Base-by-base conservation (phyloP, 2,329 filamentous ascomycete genomes). In the Monosporascus sp. region DNA sequence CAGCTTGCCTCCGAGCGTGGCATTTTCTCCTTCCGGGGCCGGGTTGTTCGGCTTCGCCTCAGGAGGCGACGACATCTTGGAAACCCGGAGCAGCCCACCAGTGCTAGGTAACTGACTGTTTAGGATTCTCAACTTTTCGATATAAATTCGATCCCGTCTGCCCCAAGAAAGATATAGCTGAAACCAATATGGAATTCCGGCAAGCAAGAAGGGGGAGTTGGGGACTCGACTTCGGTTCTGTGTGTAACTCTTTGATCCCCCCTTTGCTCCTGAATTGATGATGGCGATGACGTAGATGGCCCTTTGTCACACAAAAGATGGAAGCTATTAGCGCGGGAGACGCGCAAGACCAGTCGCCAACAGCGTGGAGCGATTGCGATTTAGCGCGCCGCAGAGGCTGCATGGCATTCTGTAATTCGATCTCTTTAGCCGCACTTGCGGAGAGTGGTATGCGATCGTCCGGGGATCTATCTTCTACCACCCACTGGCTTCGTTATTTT, bases 1-100 rank as follows among this genome's bases (percentile, higher is more conserved):
- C 27, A 72, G 22, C 7, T 57, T 57, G 3, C 64, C 60, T 3
- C 63, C 63, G 0, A 58, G 57, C 1, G 56, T 59, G 25, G 52
- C 20, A 15, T 46, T 46, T n/a, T 54, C 46, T 60, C 60, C 49
- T 7, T 25, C 48, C 18, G 48, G 38, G n/a, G 37, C 36, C 36
- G 41, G 27, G 35, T 35, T 31, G 17, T 52, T n/a, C 36, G 50
- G 24, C 2, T 50, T 50, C 39, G 35, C 39, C 14, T 60, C 54
- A 41, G 55, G 43, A n/a, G 54, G 14, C 7, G 46, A 35, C 24
- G 57, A 49, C 62, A 64, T 64, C 48, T 9, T 37, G 50, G 20
- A 37, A 39, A 39, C 9, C 37, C 5, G 17, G 37, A 18, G 39
- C 22, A 35, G 31, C 31, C 11, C 31, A 35, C 31, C 9, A 35